These are phyloP conservation scores for Postia placenta DNA, from an alignment of 768 basidiomycete genomes.

Conservation along the genomic window DNA sequence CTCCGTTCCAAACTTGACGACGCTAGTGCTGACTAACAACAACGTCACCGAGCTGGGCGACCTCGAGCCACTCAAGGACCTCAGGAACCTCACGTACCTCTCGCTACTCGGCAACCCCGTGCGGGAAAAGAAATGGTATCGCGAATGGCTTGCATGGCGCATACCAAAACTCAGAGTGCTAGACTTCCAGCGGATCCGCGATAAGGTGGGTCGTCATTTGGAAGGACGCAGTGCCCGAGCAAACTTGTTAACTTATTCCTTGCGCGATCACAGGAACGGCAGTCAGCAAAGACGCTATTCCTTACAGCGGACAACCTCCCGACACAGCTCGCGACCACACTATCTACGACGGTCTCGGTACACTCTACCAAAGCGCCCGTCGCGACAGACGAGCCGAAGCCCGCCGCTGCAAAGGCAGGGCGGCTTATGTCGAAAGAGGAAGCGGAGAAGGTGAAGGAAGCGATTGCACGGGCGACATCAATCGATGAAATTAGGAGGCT, in stretches of 20 bases:
- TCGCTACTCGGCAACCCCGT: conserved; percentile 81
- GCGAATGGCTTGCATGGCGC: conserved; percentile 92
- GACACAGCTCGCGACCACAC: conserved; percentile 73
- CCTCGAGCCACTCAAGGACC: conserved; percentile 75
- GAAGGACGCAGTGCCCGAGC: too few relatives aligned
- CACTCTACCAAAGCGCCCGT: conserved; percentile 54
- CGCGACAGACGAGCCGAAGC: conserved; percentile 76
- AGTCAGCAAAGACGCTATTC: conserved; percentile 69
- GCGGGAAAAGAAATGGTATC: conserved; percentile 89
- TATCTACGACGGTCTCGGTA: conserved; percentile 68
- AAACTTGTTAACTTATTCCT: too few relatives aligned
- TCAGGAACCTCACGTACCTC: conserved; percentile 68
- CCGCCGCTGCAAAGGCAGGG: conserved; percentile 62
- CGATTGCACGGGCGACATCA: conserved; percentile 86
- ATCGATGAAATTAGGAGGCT: conserved; percentile 83
- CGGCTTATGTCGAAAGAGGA: conserved; percentile 90
- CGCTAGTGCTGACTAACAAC: conserved; percentile 82
- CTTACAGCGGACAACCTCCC: conserved; percentile 72
- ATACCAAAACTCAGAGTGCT: conserved; percentile 84
- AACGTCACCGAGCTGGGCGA: conserved; percentile 76
- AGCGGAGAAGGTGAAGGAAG: conserved; percentile 78
- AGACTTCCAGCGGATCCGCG: conserved; percentile 92
- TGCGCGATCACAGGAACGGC: conserved; percentile 61
- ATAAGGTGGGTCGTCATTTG: conserved; percentile 88
- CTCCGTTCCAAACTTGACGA: conserved; percentile 78